Base-by-base conservation (phyloP, 176 grass and related monocot species). In the Aegilops bicornis region DNA sequence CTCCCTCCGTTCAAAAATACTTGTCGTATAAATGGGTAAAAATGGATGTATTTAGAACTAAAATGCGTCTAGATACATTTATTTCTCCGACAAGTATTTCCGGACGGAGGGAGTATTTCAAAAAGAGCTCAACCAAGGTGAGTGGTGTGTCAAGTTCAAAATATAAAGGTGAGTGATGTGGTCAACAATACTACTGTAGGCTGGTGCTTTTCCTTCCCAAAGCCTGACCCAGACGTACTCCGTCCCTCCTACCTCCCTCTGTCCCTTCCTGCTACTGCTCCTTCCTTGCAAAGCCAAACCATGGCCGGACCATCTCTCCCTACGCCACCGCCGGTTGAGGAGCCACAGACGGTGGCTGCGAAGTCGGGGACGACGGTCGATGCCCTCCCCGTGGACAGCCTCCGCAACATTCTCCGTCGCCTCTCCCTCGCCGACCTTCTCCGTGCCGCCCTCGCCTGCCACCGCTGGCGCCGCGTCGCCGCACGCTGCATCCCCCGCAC, bases 391-490 rank as follows among this genome's bases (percentile, higher is more conserved):
- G n/a, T 3, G 43, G 25, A 76, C 15, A 45, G 3, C 45, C 73
- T 76, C 45, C 25, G 39, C 71, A 1, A 31, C 45, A 76, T 76
- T 45, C 45, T 76, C 25, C 13, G 25, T 27, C 73, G 45, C 73
- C 73, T 76, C 73, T 54, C 45, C 73, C 73, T 31, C 45, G 45
- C 45, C 45, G 73, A 76, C 27, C 73, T 76, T 27, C 45, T 76
- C 73, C 73, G 47, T 16, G 73, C 73, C 47, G 73, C 73, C 45
- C 45, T 76, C 24, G 73, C 73, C 45, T 76, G 73, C 25, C 73
- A 52, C 42, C 45, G 73, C 47, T 76, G 73, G 73, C 73, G 43
- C 73, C 73, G 73, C 73, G 73, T 20, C 4, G 42, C 73, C 25
- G 23, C 73, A 7, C 73, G 40, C 24, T 47, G 43, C 73, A 45